phyloP scores from a whole-genome alignment of 306 rosid species.

The Boehmeria nivea region DNA sequence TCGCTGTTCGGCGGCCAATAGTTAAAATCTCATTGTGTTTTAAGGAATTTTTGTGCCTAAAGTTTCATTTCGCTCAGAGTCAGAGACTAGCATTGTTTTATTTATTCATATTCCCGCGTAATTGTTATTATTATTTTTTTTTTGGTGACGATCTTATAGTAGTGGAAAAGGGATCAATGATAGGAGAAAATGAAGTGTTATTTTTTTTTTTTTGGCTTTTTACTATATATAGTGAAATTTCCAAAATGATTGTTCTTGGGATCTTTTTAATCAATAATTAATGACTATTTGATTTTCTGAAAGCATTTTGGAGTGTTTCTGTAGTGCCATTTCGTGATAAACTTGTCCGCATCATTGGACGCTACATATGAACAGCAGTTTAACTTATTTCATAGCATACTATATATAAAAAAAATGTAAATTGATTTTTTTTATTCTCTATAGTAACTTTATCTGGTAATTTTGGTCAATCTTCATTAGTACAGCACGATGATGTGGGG shows the following conservation, averaged over 20 bases:
- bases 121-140: no score
- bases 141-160: no score
- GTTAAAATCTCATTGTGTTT: neutral
- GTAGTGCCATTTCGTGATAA: no score
- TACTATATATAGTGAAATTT: neutral
- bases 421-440: no score
- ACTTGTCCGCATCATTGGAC: no score
- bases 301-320: neutral
- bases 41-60: constrained; percentile 4
- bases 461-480: neutral
- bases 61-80: constrained; percentile 3
- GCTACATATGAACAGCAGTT: no score
- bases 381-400: no score
- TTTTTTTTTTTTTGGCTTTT: no score
- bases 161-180: neutral
- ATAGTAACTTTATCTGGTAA: no score
- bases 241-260: neutral
- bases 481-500: neutral
- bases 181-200: neutral
- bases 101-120: neutral
- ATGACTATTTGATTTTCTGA: neutral
- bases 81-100: neutral
- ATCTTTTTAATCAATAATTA: neutral
- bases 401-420: no score
- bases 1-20: constrained; percentile 8